Base-by-base conservation (phyloP, 192 early-diverging fungal genomes). In the Lobosporangium transversale region DNA sequence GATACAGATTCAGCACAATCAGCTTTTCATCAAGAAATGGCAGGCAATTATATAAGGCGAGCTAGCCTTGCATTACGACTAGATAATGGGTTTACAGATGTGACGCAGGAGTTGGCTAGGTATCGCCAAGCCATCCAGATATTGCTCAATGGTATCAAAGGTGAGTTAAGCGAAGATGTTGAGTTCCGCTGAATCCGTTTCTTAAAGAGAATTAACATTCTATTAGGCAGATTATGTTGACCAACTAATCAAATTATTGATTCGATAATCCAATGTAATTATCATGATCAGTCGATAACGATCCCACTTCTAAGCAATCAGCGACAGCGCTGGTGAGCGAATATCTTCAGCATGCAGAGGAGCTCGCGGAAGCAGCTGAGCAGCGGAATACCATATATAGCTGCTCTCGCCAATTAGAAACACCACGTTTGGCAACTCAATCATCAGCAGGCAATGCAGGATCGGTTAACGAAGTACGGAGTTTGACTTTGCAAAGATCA, bases 81-180 rank as follows among this genome's bases (percentile, higher is more conserved):
- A 40, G 78, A 57, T 3, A 64, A 64, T 1, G 65, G 60, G 10
- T 66, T 75, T 42, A 4, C 18, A 11, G 60, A 74, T 40, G 29
- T 24, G n/a, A 48, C 32, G 20, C 80, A 71, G 20, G 84, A 89
- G 40, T 53, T 87, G 18, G 36, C 63, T 26, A 42, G 58, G 10
- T 89, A 89, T 66, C 79, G 88, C 49, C 80, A 89, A 32, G 87
- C 88, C 4, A 88, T 91, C 15, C 79, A 88, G 37, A 78, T 93
- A 21, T 78, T 93, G 18, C 63, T 87, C n/a, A 61, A 49, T 5
- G 89, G 91, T 18, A 80, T 89, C 53, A 91, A 90, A 80, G 57
- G 91, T 93, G n/a, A n/a, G n/a, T n/a, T n/a, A n/a, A n/a, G n/a
- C n/a, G n/a, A n/a, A n/a, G n/a, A n/a, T n/a, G n/a, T n/a, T n/a